These are phyloP conservation scores for Capsicum baccatum DNA, from an alignment of 257 asterid species.

Conservation along the genomic window DNA sequence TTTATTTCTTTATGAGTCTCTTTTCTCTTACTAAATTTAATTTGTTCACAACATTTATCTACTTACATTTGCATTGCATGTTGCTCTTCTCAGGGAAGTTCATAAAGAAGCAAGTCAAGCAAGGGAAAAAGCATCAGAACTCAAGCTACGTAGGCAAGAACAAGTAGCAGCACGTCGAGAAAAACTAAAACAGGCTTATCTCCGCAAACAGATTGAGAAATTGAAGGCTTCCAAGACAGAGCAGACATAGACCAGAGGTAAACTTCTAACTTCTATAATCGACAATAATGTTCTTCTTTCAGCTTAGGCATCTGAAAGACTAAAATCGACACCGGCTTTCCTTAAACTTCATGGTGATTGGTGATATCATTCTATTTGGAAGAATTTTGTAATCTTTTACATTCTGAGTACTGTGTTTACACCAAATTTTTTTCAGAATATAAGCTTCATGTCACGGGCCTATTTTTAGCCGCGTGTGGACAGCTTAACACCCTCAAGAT, in stretches of 20 bases:
- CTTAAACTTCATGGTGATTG: not conserved
- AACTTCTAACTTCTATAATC: not conserved
- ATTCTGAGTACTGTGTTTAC: not conserved
- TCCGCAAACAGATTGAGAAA: slow-evolving; percentile 82
- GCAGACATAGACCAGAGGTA: slow-evolving; percentile 51
- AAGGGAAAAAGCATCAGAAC: slow-evolving; percentile 84
- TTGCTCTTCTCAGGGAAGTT: slow-evolving; percentile 73
- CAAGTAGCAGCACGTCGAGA: slow-evolving; percentile 83
- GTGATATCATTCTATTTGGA: not conserved
- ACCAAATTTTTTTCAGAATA: not conserved
- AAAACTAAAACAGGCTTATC: slow-evolving; percentile 91
- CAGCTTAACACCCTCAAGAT: too few species aligned
- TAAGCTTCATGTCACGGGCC: not conserved
- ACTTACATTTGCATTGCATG: slow-evolving; percentile 20
- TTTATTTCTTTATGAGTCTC: not conserved
- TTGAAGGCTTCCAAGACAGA: slow-evolving; percentile 76
- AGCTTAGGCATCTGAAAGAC: not conserved
- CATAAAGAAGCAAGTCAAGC: slow-evolving; percentile 94
- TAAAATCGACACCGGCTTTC: not conserved
- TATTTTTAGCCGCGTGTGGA: too few species aligned
- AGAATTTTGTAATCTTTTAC: not conserved
- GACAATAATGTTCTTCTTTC: not conserved
- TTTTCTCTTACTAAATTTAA: not conserved
- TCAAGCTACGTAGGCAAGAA: slow-evolving; percentile 83
- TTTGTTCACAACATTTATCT: not conserved